Evolutionary conservation across 306 rosid species (phyloP), one percentile per base, ranked within the genome.

Genomic region (Oemleria cerasiformis): DNA sequence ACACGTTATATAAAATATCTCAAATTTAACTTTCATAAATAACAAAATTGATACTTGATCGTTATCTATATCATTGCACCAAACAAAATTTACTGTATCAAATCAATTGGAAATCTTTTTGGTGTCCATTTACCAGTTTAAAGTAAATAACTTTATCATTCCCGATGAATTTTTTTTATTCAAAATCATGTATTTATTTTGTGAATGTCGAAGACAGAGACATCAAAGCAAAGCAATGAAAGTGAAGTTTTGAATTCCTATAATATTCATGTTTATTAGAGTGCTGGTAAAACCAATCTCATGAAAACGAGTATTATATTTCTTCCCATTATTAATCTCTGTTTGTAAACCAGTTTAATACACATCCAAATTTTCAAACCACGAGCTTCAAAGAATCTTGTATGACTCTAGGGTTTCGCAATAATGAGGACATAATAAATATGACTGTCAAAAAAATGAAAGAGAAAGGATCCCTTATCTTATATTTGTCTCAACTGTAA

Each of bases 211-310:
- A 69, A 41, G 63, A 41, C 53, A 43, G 6, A 7, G 7, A 36
- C 44, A 45, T 48, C 44, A 59, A n/a, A 58, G 39, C 60, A 14
- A 30, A 58, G 30, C 30, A 58, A 59, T 56, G 73, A 66, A 57
- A 30, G 73, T 65, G 73, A 76, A 20, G 55, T 62, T 20, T 63
- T 43, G 38, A 63, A 45, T n/a, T 23, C 75, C 25, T 25, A 34
- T 13, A 56, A 45, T 51, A 36, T 13, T 11, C 51, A 48, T 40
- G 51, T 10, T 6, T 34, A 47, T 72, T 53, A 39, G 19, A 67
- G 60, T 49, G 47, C 45, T 3, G 36, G 4, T 34, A 67, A 11
- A 34, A 17, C 30, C 53, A 36, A 39, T n/a, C 47, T 49, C 60
- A 36, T 47, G 16, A 48, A 67, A 17, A n/a, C 45, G 19, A 67